Percentiles rank a stretch among this genome's conserved stretches.
These are phyloP conservation scores for Carallia pectinifolia DNA, from an alignment of 345 rosid genomes.

Conservation along the genomic window DNA sequence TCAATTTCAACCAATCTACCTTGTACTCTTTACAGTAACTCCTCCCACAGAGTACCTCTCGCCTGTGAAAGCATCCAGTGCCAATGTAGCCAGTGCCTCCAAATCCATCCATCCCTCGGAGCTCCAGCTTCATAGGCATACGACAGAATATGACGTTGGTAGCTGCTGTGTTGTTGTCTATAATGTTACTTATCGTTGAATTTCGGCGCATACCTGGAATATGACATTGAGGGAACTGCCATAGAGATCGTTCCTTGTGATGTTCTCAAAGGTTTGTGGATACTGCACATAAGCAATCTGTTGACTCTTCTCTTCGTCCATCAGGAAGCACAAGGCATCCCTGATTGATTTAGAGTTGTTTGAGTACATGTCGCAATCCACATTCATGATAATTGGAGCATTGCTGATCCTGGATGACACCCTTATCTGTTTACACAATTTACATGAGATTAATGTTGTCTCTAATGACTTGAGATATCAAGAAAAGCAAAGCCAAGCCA, in stretches of 20 bases:
- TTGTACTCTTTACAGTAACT: constrained; percentile 6
- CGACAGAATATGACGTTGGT: background rate
- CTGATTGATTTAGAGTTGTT: constrained; percentile 37
- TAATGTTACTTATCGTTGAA: background rate
- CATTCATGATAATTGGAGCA: constrained; percentile 34
- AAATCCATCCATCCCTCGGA: constrained; percentile 26
- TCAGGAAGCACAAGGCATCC: constrained; percentile 61
- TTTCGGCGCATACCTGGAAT: background rate
- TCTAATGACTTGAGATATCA: too few species aligned
- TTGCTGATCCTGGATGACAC: constrained; percentile 50
- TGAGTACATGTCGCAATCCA: constrained; percentile 58
- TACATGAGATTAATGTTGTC: background rate
- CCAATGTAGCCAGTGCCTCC: constrained; percentile 36
- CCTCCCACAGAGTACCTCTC: constrained; percentile 29
- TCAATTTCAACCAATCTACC: constrained; percentile 1
- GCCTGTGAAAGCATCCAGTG: constrained; percentile 39
- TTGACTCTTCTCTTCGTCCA: constrained; percentile 61
- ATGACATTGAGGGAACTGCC: constrained; percentile 10
- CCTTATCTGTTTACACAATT: constrained; percentile 31
- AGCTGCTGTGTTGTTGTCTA: background rate
- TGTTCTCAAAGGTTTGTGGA: constrained; percentile 53
- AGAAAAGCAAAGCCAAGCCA: too few species aligned
- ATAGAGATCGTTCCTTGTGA: constrained; percentile 57
- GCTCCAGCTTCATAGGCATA: constrained; percentile 22
- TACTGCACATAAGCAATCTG: constrained; percentile 71